Conservation (phyloP, 345 rosid species). For the Syzygium aqueum region DNA sequence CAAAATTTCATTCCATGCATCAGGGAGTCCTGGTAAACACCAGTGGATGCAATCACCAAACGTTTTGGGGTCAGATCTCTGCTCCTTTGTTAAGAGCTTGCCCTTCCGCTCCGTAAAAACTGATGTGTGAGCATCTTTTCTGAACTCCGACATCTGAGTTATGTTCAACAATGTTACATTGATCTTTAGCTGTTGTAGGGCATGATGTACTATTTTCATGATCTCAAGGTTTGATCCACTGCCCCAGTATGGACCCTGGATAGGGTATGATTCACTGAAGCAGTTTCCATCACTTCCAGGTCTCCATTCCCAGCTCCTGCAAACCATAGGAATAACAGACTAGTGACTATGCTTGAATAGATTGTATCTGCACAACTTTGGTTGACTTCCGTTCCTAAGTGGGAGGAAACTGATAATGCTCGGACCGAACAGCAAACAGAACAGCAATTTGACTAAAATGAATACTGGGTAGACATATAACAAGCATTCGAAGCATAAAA, state of each 20-base stretch:
- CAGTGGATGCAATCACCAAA: constrained; percentile 90
- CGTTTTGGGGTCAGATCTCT: constrained; percentile 50
- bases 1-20: constrained; percentile 84
- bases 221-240: constrained; percentile 76
- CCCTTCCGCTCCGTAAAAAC: constrained; percentile 80
- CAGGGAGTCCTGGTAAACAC: constrained; percentile 95
- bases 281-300: constrained; percentile 69
- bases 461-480: not conserved
- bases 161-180: constrained; percentile 59
- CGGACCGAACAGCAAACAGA: not conserved
- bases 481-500: not conserved
- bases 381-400: not conserved
- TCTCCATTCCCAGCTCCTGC: constrained; percentile 96
- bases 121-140: constrained; percentile 79
- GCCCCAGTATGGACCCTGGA: constrained; percentile 65
- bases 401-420: not conserved
- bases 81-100: constrained; percentile 64
- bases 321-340: not conserved
- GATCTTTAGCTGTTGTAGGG: constrained; percentile 31
- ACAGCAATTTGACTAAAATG: not conserved
- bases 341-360: not conserved
- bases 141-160: constrained; percentile 70
- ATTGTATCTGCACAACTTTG: not conserved
- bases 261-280: constrained; percentile 64
- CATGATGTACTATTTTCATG: constrained; percentile 49